phyloP scores from a whole-genome alignment of 2,329 filamentous ascomycete genomes.

The Colletotrichum sp. region DNA sequence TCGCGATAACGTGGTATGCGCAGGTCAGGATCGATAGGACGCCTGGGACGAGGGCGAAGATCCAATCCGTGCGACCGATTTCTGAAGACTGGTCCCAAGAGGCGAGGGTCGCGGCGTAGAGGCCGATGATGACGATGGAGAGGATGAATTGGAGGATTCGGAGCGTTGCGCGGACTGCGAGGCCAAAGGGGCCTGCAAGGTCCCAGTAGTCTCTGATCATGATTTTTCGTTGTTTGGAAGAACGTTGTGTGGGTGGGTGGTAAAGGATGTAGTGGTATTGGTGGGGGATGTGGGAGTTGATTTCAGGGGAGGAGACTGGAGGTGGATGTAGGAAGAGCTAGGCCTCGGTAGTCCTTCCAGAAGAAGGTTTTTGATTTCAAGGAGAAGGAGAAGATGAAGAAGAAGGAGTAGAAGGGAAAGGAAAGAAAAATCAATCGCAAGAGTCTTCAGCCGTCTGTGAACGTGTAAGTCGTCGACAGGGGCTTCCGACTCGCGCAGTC shows the following conservation, averaged over 20 bases:
- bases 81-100: neutral
- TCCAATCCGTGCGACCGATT: neutral
- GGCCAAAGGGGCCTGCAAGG: constrained; percentile 6
- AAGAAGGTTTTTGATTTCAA: neutral
- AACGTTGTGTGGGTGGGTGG: neutral
- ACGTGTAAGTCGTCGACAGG: constrained; percentile 6
- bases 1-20: constrained; percentile 5
- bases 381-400: neutral
- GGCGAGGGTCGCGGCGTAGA: constrained; percentile 10
- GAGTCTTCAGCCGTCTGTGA: neutral
- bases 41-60: constrained; percentile 10
- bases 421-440: neutral
- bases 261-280: neutral
- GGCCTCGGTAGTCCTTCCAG: neutral
- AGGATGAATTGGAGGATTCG: constrained; percentile 17
- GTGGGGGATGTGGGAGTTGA: neutral
- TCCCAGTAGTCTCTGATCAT: constrained; percentile 15
- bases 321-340: neutral
- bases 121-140: constrained; percentile 4
- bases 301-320: neutral
- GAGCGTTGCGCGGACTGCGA: neutral
- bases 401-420: neutral
- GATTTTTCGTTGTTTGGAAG: neutral
- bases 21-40: constrained; percentile 1
- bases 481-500: neutral